Percentiles rank a stretch among this genome's conserved stretches.
These are phyloP conservation scores for Rhodotorula graminis DNA, from an alignment of 768 basidiomycete genomes.

Conservation along the genomic window DNA sequence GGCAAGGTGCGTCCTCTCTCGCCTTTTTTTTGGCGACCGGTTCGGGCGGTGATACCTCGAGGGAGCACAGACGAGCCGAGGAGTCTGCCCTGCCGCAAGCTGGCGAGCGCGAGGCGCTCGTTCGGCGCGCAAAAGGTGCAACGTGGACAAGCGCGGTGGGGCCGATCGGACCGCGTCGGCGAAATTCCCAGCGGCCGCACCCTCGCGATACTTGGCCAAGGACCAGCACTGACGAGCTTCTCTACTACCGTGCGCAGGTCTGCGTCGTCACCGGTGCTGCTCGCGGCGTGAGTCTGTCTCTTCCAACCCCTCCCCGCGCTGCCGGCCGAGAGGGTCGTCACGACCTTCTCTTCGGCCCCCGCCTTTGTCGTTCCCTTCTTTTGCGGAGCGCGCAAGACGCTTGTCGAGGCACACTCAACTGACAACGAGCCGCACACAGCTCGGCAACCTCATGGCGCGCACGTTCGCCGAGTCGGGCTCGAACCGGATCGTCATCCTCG, in stretches of 20 bases:
- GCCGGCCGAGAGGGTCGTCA: background rate
- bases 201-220: background rate
- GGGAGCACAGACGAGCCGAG: too few species aligned
- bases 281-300: slow-evolving; percentile 53
- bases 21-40: background rate
- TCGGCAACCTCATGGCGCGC: slow-evolving; percentile 84
- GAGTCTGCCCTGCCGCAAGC: too few species aligned
- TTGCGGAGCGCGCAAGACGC: background rate
- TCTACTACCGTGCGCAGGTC: slow-evolving; percentile 54
- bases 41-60: too few species aligned
- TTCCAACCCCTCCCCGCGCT: background rate
- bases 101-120: too few species aligned
- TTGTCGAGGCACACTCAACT: background rate
- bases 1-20: slow-evolving; percentile 49
- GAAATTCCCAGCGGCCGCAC: too few species aligned
- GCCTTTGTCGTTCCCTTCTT: background rate
- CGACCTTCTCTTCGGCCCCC: background rate
- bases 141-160: too few species aligned
- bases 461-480: slow-evolving; percentile 87
- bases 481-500: slow-evolving; percentile 70
- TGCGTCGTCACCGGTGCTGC: slow-evolving; percentile 91
- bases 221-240: background rate
- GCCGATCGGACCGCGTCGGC: too few species aligned
- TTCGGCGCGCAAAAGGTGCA: too few species aligned
- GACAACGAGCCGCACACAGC: slow-evolving; percentile 18